Conservation (phyloP, 768 basidiomycete genomes). For the Suillus clintonianus region DNA sequence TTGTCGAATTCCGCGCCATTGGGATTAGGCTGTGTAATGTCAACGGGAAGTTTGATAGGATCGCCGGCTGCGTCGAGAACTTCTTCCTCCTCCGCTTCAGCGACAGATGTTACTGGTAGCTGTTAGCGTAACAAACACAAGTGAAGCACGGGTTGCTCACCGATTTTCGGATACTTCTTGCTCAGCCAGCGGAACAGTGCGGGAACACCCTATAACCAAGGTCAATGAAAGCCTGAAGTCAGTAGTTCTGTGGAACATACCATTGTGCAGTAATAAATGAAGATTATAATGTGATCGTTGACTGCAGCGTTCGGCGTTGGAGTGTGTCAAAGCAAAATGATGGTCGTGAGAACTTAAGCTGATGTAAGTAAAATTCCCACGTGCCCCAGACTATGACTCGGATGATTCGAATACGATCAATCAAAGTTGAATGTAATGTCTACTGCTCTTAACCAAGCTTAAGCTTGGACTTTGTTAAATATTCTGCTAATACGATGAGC, state of each 20-base stretch:
- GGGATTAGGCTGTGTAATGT: slow-evolving; percentile 84
- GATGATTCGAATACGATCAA: neutral
- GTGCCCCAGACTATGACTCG: slow-evolving; percentile 11
- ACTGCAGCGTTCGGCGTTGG: neutral
- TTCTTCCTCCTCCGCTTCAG: slow-evolving; percentile 81
- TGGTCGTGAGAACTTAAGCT: neutral
- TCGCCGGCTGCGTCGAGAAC: slow-evolving; percentile 68
- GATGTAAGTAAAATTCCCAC: slow-evolving; percentile 6
- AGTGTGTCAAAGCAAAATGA: neutral
- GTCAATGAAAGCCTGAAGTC: neutral
- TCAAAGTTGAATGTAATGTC: neutral
- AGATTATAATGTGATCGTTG: neutral
- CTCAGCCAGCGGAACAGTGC: slow-evolving; percentile 98
- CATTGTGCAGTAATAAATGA: neutral
- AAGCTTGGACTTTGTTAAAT: neutral
- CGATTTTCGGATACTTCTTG: slow-evolving; percentile 98
- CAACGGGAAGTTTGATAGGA: slow-evolving; percentile 71
- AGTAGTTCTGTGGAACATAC: neutral
- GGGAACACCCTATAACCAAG: slow-evolving; percentile 81
- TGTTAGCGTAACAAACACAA: neutral
- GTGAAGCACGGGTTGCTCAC: slow-evolving; percentile 43
- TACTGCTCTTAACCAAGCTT: neutral
- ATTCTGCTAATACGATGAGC: slow-evolving; percentile 1
- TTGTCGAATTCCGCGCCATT: slow-evolving; percentile 96
- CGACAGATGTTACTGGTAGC: slow-evolving; percentile 66